These are phyloP conservation scores for Streptanthus diversifolius DNA, from an alignment of 345 rosid species.

Conservation along the genomic window DNA sequence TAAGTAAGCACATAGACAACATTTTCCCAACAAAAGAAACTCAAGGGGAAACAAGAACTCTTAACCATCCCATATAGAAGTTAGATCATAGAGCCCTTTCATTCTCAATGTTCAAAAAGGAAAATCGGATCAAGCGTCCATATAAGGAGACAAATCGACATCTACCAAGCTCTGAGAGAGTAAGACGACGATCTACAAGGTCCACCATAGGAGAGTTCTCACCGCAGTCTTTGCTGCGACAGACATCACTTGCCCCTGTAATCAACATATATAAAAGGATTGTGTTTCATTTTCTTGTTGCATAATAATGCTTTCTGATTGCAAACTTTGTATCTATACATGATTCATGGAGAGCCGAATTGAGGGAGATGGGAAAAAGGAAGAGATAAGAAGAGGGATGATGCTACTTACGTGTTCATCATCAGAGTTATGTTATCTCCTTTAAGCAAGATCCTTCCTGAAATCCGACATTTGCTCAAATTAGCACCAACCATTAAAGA, in stretches of 20 bases:
- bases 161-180: not conserved
- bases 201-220: not conserved
- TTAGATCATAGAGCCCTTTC: not conserved
- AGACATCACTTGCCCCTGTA: constrained; percentile 55
- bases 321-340: not conserved
- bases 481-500: not conserved
- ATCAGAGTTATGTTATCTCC: constrained; percentile 86
- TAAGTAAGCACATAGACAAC: not conserved
- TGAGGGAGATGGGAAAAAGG: not conserved
- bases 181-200: not conserved
- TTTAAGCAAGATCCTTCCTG: constrained; percentile 83
- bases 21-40: no score
- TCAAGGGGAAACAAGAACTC: not conserved
- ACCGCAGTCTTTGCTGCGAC: not conserved
- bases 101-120: not conserved
- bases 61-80: not conserved
- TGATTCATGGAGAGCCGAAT: not conserved
- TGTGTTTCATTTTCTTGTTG: not conserved
- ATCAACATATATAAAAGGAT: not conserved
- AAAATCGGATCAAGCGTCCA: not conserved
- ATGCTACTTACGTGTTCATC: constrained; percentile 67
- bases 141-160: not conserved
- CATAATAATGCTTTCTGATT: not conserved
- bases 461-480: not conserved
- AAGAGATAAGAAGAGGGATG: not conserved